Base-by-base conservation (phyloP, 1,284 basidiomycete species). In the Papiliotrema flavescens region DNA sequence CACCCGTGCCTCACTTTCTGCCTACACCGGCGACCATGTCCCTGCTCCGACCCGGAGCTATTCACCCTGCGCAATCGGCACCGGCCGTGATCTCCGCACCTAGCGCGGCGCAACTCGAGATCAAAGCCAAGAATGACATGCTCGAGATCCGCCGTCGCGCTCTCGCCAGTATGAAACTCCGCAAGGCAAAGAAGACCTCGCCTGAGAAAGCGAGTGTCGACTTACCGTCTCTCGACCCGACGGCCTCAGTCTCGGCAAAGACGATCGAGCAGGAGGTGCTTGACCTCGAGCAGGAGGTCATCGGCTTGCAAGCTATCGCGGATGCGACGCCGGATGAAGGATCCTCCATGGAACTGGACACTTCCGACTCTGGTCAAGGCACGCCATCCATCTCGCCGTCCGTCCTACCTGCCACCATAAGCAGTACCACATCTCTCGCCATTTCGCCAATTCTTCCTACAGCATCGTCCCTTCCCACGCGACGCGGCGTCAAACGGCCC, bases 321-420 rank as follows among this genome's bases (percentile, higher is more conserved):
- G 47, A 49, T 35, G 13, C 3, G 53, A 35, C 19, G 9, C 26
- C 22, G 47, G 42, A 41, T 54, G 53, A 60, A 61, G 26, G 52
- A n/a, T 19, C 63, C 34, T 63, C 66, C 5, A 63, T 66, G 57
- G 62, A 66, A 7, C 41, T 62, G 22, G 66, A 70, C 28, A 57
- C 61, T 19, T 55, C 63, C 3, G 73, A 75, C 53, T 69, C 71
- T 45, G 73, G 73, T 2, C 70, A 75, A 32, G 28, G 28, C 28
- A 32, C 28, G 28, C 28, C 28, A 32, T 5, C 28, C 28, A 32
- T 32, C 11, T 11, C 11, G 28, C 28, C 28, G 6, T 32, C 11
- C 6, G 11, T 11, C 28, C 28, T 32, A 11, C 6, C 28, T 11
- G 5, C 28, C 6, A 32, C 28, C 28, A 32, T 32, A 32, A 5